These are phyloP conservation scores for Rhynchospora pubera DNA, from an alignment of 176 grass and related monocot genomes.

Conservation along the genomic window DNA sequence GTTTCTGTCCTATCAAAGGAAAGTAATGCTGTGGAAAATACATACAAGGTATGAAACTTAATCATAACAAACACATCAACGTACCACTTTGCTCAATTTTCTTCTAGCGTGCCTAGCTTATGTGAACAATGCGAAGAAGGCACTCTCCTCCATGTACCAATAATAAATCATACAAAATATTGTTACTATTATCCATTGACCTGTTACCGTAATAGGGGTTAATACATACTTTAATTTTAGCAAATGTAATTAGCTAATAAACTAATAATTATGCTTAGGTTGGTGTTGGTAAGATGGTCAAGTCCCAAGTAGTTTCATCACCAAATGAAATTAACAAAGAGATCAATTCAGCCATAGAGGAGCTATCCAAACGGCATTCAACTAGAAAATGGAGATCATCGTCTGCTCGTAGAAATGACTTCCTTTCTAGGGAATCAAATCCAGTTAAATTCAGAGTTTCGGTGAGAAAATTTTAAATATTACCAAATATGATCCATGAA, in stretches of 20 bases:
- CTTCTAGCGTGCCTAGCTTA: neutral
- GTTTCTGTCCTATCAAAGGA: conserved; percentile 12
- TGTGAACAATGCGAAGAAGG: neutral
- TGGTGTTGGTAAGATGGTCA: neutral
- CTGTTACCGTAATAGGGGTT: neutral
- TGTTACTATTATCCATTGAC: neutral
- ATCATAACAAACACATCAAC: neutral
- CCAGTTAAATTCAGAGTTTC: neutral
- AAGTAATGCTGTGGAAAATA: conserved; percentile 25
- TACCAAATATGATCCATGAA: neutral
- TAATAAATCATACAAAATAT: neutral
- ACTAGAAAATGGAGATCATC: neutral
- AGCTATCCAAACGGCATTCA: conserved; percentile 2
- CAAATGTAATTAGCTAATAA: neutral
- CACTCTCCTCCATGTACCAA: neutral
- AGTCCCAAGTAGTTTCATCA: neutral
- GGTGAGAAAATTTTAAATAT: neutral
- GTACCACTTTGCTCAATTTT: neutral
- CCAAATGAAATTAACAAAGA: neutral
- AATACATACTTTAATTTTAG: neutral
- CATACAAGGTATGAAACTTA: conserved; percentile 29
- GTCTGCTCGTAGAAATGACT: neutral
- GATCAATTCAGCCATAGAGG: conserved; percentile 15
- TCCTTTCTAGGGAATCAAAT: neutral
- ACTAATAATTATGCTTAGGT: neutral